These are phyloP conservation scores for Anisodus acutangulus DNA, from an alignment of 257 asterid species.

Conservation along the genomic window DNA sequence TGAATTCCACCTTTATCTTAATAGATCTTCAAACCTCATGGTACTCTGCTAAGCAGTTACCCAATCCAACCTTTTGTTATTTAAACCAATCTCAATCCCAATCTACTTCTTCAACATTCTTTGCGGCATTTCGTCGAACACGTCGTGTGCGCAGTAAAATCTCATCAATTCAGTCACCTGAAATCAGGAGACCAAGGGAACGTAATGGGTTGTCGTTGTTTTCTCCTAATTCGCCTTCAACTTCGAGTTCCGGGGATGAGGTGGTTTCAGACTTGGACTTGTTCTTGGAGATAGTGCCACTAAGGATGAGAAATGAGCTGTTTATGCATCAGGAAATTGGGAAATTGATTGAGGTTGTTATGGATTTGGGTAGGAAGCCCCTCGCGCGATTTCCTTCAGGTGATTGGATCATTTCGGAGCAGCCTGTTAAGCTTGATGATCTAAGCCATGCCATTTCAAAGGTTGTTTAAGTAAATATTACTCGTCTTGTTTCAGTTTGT, in stretches of 20 bases:
- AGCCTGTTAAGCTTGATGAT: constrained; percentile 77
- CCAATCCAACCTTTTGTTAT: constrained; percentile 59
- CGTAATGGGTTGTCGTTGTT: constrained; percentile 58
- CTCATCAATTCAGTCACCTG: constrained; percentile 63
- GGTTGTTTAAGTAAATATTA: constrained; percentile 47
- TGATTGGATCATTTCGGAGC: constrained; percentile 84
- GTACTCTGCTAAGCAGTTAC: constrained; percentile 68
- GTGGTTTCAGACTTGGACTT: constrained; percentile 79
- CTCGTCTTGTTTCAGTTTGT: not conserved
- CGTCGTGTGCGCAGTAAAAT: constrained; percentile 55
- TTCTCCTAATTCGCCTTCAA: constrained; percentile 52
- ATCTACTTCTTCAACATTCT: constrained; percentile 40
- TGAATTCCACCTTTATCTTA: constrained; percentile 67
- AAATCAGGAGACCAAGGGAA: constrained; percentile 72
- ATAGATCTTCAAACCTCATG: constrained; percentile 73
- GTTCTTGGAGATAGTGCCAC: constrained; percentile 85
- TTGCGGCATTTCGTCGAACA: constrained; percentile 75
- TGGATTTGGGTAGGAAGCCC: constrained; percentile 98
- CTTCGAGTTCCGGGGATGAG: constrained; percentile 60
- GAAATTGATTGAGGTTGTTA: constrained; percentile 83
- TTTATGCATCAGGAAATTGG: constrained; percentile 66
- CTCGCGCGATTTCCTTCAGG: constrained; percentile 94
- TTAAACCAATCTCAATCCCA: constrained; percentile 39
- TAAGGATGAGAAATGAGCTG: constrained; percentile 73
- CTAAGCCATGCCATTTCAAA: constrained; percentile 77